Evolutionary conservation across 2,329 filamentous ascomycete genomes (phyloP).

Genomic region (Sclerotinia borealis): DNA sequence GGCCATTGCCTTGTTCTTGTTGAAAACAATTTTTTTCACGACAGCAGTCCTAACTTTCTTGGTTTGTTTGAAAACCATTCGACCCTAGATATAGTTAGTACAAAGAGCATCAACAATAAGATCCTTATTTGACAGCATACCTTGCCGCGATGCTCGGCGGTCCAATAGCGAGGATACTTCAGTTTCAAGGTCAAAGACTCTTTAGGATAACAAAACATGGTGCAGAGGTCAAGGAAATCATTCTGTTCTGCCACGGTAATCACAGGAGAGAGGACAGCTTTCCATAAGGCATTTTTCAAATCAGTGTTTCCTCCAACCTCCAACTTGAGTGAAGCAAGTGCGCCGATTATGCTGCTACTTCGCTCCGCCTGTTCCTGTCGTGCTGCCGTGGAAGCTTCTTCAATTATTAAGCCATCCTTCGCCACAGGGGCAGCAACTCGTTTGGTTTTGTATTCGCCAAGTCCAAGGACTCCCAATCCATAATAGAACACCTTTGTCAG

Average conservation of each 20-base stretch:
- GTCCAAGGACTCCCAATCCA: slow-evolving; percentile 57
- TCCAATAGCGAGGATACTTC: slow-evolving; percentile 43
- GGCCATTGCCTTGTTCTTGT: not conserved
- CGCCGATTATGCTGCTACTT: slow-evolving; percentile 42
- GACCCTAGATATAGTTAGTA: slow-evolving; percentile 22
- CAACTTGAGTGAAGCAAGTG: slow-evolving; percentile 43
- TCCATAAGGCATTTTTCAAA: slow-evolving; percentile 44
- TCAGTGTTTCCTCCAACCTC: slow-evolving; percentile 41
- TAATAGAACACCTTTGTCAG: slow-evolving; percentile 54
- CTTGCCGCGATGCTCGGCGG: slow-evolving; percentile 34
- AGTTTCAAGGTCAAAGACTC: slow-evolving; percentile 42
- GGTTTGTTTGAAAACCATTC: slow-evolving; percentile 27
- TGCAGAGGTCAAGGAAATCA: slow-evolving; percentile 46
- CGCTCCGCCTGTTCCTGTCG: slow-evolving; percentile 43
- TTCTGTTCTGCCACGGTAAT: slow-evolving; percentile 44
- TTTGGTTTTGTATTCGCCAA: slow-evolving; percentile 46
- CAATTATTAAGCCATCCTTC: slow-evolving; percentile 38
- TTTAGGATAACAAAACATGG: slow-evolving; percentile 44
- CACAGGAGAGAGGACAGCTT: slow-evolving; percentile 42
- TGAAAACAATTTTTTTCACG: not conserved
- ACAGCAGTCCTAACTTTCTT: slow-evolving; percentile 26
- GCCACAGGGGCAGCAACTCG: slow-evolving; percentile 19
- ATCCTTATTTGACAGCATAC: slow-evolving; percentile 25
- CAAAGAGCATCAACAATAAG: not conserved
- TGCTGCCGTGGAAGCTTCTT: slow-evolving; percentile 40